phyloP scores from a whole-genome alignment of 2,329 filamentous ascomycete species.

The Plenodomus tracheiphilus region DNA sequence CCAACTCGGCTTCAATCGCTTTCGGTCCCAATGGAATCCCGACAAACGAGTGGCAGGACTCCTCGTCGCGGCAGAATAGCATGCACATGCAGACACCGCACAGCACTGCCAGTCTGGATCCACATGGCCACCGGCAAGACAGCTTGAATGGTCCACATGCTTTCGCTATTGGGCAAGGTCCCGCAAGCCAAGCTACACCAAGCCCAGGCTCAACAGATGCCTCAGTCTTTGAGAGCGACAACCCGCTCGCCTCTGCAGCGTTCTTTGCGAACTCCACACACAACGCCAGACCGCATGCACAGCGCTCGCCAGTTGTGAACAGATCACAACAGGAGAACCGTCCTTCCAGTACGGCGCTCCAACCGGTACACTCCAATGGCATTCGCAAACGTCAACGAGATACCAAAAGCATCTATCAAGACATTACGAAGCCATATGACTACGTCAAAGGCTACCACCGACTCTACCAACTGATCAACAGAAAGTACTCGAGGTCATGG shows the following conservation, averaged over 20 bases:
- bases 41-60: slow-evolving; percentile 43
- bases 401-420: slow-evolving; percentile 83
- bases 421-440: slow-evolving; percentile 86
- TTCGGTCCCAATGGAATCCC: slow-evolving; percentile 32
- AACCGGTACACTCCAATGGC: slow-evolving; percentile 37
- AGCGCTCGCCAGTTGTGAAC: slow-evolving; percentile 32
- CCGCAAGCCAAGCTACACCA: slow-evolving; percentile 59
- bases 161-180: slow-evolving; percentile 64
- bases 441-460: slow-evolving; percentile 91
- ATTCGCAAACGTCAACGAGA: slow-evolving; percentile 63
- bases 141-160: slow-evolving; percentile 54
- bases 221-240: slow-evolving; percentile 51
- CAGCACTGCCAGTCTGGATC: slow-evolving; percentile 42
- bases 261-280: slow-evolving; percentile 37
- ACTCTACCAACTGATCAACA: slow-evolving; percentile 77
- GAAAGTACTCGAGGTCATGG: slow-evolving; percentile 76
- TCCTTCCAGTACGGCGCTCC: slow-evolving; percentile 33
- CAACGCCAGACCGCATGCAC: slow-evolving; percentile 30
- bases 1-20: slow-evolving; percentile 29
- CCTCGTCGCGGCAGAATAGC: slow-evolving; percentile 49
- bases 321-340: slow-evolving; percentile 32
- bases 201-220: slow-evolving; percentile 55
- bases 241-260: slow-evolving; percentile 36
- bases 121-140: slow-evolving; percentile 34
- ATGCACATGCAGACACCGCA: slow-evolving; percentile 49